Evolutionary conservation across 2,329 filamentous ascomycete genomes (phyloP), one percentile per base, ranked within the genome.

Genomic region (Fusarium duplospermum): DNA sequence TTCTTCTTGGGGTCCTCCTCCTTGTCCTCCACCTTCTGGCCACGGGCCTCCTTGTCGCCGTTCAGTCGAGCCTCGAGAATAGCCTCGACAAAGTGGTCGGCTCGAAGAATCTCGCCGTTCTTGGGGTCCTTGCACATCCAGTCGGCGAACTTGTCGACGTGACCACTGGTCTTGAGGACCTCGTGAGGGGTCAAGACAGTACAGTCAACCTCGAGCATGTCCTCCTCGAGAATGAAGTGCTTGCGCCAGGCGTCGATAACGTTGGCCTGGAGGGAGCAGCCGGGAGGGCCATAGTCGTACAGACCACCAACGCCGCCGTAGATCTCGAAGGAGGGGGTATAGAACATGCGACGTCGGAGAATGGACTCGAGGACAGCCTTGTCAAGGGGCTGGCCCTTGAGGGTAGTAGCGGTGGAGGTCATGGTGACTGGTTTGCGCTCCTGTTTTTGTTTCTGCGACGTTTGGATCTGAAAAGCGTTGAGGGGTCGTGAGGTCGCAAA

Each of bases 41-140:
- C 95, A 78, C 96, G 94, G 31, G 96, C 96, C 83, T 97, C 93
- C 87, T 96, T 96, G 86, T 98, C 92, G 62, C 94, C 95, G 84
- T 95, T 96, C 71, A 99, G 85, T 42, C 96, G 90, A 57, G 90
- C 87, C 87, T 98, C 95, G 62, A 99, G 90, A 40, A 98, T 92
- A 79, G 97, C 94, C 88, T 98, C 95, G 76, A 99, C 95, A 79
- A 98, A 90, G 86, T 99, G 96, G 82, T 99, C 96, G 67, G 96
- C 95, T 77, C 96, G 92, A 82, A 99, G 91, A 81, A 98, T 98
- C 84, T 99, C 96, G 82, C 96, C 96, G 79, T 93, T 98, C 89
- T 97, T 97, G 73, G 96, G 94, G 84, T 99, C 96, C 85, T 97
- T 98, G 91, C 94, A 98, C 95, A 98, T 98, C 94, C 94, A 98